phyloP scores from a whole-genome alignment of 139 green algal genomes.

The Coelastrella sp. region DNA sequence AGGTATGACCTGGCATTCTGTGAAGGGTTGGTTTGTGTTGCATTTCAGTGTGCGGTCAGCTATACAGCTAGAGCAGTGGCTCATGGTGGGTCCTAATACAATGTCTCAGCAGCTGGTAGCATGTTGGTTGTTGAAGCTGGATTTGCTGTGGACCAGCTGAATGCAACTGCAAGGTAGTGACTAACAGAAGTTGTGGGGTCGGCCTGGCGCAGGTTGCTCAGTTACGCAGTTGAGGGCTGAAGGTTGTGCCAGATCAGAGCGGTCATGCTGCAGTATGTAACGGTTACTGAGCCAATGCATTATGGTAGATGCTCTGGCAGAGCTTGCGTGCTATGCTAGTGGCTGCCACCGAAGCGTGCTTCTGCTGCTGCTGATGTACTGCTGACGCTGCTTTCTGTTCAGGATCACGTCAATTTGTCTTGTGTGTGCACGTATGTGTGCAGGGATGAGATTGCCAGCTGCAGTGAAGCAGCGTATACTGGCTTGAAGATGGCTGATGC shows the following conservation, averaged over 20 bases:
- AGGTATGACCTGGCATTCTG: not conserved
- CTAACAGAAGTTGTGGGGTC: too few species aligned
- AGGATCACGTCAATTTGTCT: too few species aligned
- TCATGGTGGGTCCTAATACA: constrained; percentile 99
- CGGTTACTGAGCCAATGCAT: too few species aligned
- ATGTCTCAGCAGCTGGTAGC: constrained; percentile 64
- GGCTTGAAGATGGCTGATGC: constrained; percentile 82
- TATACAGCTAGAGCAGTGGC: constrained; percentile 92
- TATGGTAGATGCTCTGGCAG: too few species aligned
- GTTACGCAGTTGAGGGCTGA: too few species aligned
- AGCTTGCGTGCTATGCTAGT: too few species aligned
- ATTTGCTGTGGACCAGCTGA: constrained; percentile 78
- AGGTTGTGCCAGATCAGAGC: too few species aligned
- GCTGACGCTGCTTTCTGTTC: too few species aligned
- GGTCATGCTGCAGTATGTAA: too few species aligned
- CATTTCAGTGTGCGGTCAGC: constrained; percentile 65
- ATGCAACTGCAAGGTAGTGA: constrained; percentile 74
- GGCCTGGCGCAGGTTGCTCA: too few species aligned
- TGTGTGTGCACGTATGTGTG: not conserved
- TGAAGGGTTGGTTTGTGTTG: not conserved
- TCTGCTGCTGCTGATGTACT: too few species aligned
- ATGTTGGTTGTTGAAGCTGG: not conserved
- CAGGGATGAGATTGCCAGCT: constrained; percentile 95
- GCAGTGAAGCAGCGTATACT: constrained; percentile 91
- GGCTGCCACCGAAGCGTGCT: too few species aligned